These are phyloP conservation scores for Botryobasidium botryosum DNA, from an alignment of 768 basidiomycete genomes.

Conservation along the genomic window DNA sequence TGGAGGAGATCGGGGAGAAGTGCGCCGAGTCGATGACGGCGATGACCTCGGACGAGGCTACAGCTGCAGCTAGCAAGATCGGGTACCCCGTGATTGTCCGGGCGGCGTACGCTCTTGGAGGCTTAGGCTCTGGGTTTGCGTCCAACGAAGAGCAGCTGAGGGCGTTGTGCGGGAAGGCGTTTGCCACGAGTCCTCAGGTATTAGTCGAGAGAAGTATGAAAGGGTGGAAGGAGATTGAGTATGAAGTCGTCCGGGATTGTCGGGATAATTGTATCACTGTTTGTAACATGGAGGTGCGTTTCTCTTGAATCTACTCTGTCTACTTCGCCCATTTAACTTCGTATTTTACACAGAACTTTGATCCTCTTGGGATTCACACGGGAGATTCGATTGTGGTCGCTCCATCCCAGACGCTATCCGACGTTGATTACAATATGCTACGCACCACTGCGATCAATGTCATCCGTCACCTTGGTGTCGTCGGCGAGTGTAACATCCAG, in stretches of 20 bases:
- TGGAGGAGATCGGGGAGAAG: constrained; percentile 91
- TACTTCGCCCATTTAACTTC: constrained; percentile 2
- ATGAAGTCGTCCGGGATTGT: constrained; percentile 96
- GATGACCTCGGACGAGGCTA: constrained; percentile 69
- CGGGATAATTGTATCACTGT: constrained; percentile 98
- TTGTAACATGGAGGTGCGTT: constrained; percentile 96
- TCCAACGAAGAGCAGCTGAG: constrained; percentile 79
- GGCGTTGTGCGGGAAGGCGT: constrained; percentile 83
- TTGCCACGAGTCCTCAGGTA: constrained; percentile 94
- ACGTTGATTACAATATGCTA: constrained; percentile 98
- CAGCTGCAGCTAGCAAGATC: constrained; percentile 64
- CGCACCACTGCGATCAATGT: constrained; percentile 96
- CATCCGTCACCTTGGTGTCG: constrained; percentile 92
- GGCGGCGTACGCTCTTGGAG: constrained; percentile 92
- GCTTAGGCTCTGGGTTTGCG: constrained; percentile 93
- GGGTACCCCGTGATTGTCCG: constrained; percentile 94
- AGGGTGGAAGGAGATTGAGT: constrained; percentile 99
- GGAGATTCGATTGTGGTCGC: constrained; percentile 98
- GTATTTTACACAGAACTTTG: constrained; percentile 61
- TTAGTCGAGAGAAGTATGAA: constrained; percentile 99
- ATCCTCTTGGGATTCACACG: constrained; percentile 95
- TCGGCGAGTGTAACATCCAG: constrained; percentile 98
- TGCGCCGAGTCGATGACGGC: constrained; percentile 84
- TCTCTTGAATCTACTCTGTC: neutral
- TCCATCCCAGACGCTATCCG: constrained; percentile 95